These are phyloP conservation scores for Borovskyia barvae DNA, from an alignment of 208 protist species.

Conservation along the genomic window DNA sequence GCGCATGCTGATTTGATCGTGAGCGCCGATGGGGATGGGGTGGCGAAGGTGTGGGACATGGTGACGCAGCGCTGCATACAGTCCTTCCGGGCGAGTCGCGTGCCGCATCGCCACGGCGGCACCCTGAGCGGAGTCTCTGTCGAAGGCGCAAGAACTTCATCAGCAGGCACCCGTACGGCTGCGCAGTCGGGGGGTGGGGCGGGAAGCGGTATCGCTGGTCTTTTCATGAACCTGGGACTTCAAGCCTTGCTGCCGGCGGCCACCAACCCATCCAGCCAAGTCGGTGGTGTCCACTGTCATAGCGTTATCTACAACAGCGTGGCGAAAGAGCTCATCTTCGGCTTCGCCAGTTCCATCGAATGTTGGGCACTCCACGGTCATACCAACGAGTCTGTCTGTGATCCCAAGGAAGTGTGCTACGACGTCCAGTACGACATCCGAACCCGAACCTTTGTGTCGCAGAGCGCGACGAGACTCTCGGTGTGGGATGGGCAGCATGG, in stretches of 20 bases:
- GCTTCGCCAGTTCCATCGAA: constrained; percentile 50
- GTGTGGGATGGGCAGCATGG: constrained; percentile 61
- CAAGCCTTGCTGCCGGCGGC: constrained; percentile 21
- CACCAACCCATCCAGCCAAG: not conserved
- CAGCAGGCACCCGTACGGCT: constrained; percentile 4
- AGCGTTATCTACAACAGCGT: constrained; percentile 40
- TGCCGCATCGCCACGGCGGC: not conserved
- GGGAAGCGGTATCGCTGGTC: not conserved
- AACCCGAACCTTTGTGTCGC: constrained; percentile 47
- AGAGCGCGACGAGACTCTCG: constrained; percentile 54
- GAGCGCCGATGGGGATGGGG: constrained; percentile 60
- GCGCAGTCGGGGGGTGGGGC: not conserved
- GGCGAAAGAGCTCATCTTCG: constrained; percentile 63
- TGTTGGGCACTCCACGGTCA: constrained; percentile 32
- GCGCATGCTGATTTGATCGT: constrained; percentile 61
- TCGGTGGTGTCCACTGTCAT: constrained; percentile 16
- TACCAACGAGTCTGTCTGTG: constrained; percentile 31
- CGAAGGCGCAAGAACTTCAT: not conserved
- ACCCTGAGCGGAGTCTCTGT: not conserved
- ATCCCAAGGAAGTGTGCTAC: constrained; percentile 43
- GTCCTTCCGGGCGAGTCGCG: constrained; percentile 32
- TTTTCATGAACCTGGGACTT: constrained; percentile 13
- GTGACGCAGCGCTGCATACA: constrained; percentile 70
- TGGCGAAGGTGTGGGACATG: constrained; percentile 86
- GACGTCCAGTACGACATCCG: constrained; percentile 41